Conservation (phyloP, 2,329 filamentous ascomycete genomes). For the Hypoxylon sp. region DNA sequence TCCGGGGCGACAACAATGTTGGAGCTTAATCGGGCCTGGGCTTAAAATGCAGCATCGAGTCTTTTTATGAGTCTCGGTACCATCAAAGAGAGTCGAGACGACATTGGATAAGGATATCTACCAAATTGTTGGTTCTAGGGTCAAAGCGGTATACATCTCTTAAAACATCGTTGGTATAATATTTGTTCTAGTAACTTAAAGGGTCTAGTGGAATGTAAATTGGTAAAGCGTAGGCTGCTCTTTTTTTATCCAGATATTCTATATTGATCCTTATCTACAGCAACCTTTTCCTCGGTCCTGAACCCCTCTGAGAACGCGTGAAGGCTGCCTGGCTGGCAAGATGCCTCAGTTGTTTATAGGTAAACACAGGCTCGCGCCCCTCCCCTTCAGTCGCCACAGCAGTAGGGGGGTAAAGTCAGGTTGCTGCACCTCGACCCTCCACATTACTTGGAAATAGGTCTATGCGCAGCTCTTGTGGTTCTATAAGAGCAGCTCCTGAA, state of each 20-base stretch:
- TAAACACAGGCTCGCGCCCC: not conserved
- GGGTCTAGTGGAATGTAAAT: not conserved
- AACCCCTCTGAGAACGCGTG: not conserved
- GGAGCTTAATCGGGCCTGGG: not conserved
- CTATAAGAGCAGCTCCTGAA: not conserved
- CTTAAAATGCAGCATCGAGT: not conserved
- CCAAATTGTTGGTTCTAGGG: not conserved
- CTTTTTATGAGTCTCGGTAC: not conserved
- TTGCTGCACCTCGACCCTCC: not conserved
- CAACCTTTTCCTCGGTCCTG: not conserved
- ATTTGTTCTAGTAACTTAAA: not conserved
- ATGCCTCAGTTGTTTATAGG: not conserved
- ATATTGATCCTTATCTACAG: slow-evolving; percentile 2
- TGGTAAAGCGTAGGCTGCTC: not conserved
- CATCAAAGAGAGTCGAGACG: not conserved
- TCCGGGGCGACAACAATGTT: too few species aligned
- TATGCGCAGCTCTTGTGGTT: not conserved
- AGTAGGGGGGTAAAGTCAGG: not conserved
- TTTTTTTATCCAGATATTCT: not conserved
- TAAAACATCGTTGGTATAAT: not conserved
- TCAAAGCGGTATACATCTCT: not conserved
- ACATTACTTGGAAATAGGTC: not conserved
- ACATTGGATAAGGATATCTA: not conserved
- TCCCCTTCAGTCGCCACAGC: not conserved
- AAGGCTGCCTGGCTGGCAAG: not conserved